A percentile compares a stretch with the other conserved stretches of the same genome.
These are phyloP conservation scores for Aspergillus sp. DNA, from an alignment of 2,329 filamentous ascomycete species.

Conservation along the genomic window DNA sequence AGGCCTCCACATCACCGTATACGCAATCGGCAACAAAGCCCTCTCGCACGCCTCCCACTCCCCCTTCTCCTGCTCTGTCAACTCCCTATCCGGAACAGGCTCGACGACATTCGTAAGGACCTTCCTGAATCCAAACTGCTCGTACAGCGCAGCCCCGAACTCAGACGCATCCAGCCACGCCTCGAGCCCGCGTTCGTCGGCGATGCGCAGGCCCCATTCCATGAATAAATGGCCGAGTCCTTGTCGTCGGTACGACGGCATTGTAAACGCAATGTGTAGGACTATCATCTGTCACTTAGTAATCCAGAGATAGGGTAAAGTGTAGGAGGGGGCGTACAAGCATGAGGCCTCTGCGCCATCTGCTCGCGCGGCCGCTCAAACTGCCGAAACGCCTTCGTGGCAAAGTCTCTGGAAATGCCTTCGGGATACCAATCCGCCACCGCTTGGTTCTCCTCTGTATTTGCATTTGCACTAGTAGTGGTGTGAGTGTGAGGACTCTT, in stretches of 20 bases:
- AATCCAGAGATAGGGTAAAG: background rate
- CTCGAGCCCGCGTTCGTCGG: background rate
- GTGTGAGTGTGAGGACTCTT: background rate
- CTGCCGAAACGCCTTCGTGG: background rate
- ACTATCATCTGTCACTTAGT: background rate
- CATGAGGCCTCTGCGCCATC: background rate
- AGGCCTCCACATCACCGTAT: background rate
- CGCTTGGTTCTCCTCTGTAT: background rate
- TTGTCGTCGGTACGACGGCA: background rate
- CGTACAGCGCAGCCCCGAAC: background rate
- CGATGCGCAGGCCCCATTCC: background rate
- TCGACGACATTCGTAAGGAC: background rate
- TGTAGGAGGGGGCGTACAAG: background rate
- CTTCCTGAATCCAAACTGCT: background rate
- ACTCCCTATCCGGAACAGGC: background rate
- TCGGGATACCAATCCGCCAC: background rate
- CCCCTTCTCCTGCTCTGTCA: background rate
- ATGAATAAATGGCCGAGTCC: background rate
- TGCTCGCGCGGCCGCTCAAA: background rate
- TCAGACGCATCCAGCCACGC: background rate
- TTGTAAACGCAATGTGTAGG: background rate
- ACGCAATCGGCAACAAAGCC: background rate
- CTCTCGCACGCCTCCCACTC: background rate
- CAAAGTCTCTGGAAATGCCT: background rate
- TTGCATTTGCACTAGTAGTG: too few relatives aligned